Evolutionary conservation across 805 yeast genomes (phyloP), one percentile per base, ranked within the genome.

Genomic region (Spathaspora passalidarum): DNA sequence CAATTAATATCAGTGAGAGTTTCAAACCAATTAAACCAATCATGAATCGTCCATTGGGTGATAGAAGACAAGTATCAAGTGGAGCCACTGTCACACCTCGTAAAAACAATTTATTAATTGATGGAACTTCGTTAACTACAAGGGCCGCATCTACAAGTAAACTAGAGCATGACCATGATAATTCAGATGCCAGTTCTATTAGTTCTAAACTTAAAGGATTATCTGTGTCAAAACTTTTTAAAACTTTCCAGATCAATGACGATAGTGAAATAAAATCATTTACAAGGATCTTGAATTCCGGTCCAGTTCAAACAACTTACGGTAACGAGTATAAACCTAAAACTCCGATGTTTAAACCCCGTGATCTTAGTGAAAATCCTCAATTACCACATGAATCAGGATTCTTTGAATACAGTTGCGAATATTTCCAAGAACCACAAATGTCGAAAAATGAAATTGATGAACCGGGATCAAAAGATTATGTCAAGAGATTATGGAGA

Each of bases 361-460:
- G 75, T 34, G 71, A 69, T 44, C 48, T 63, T 7, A 55, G 61
- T n/a, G 49, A 49, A 5, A 53, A 51, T 17, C 79, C 81, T 2
- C 66, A 65, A 4, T 56, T 85, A 3, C 86, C 88, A 1, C 61
- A 80, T 9, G 71, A 72, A 4, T 82, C 88, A 8, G 79, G 80
- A 5, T 85, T 87, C 55, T 78, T 86, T 50, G 87, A 84, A 43
- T 87, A 84, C 62, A 80, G 86, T 55, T 80, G 88, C 48, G 99
- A 94, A 62, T 91, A 90, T 59, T 94, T 92, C 69, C 96, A 91
- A 57, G 98, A 91, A 59, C 97, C 99, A 0, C 98, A 92, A 60
- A 84, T 91, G 84, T 82, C 88, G 9, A 83, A 81, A 47, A 78
- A 80, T 44, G 97, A 92, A 54, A 67, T 81, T 14, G 97, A 92